Evolutionary conservation across 371 early-diverging fungal genomes (phyloP), one percentile per base, ranked within the genome.

Genomic region (Polyrhizophydium stewartii): DNA sequence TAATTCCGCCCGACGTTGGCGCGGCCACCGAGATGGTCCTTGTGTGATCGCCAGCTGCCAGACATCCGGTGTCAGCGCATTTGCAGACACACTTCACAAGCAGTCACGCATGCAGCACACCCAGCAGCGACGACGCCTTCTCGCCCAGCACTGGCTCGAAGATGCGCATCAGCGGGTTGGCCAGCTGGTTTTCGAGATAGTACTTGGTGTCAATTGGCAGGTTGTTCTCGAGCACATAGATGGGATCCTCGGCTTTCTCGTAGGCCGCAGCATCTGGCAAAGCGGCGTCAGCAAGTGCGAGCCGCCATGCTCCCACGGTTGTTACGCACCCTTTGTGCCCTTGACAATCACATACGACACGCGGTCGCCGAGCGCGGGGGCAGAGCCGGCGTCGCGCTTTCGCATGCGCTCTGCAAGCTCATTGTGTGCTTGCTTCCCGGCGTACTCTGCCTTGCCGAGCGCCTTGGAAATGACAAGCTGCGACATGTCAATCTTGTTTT

Each of bases 271-370:
- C 89, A 55, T 84, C 79, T 73, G 40, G 17, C n/a, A 47, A 41
- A 12, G 21, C n/a, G n/a, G 43, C n/a, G n/a, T n/a, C 19, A 45
- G 19, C 35, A 3, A 35, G 35, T 32, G 37, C 12, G n/a, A 40
- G 22, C 56, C 24, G 7, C 5, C 35, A 22, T 31, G 28, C 9
- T 19, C 7, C 30, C 52, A 27, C 52, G 2, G 35, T 35, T 35
- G 3, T 35, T 3, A 3, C 30, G 22, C 58, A 78, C 87, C 90
- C 63, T 90, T 96, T 22, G 89, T 75, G 3, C 91, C 97, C 68
- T 91, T 91, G 69, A 94, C 85, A 64, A 99, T 96, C 0, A 99
- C 99, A 76, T 99, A 99, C 0, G 97, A 92, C n/a, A 99, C 99
- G 69, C 99, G 92, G 70, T 99, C 99, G 32, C 99, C 99, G 16